phyloP scores from a whole-genome alignment of 495 filamentous ascomycete species.

The Talaromyces thailandensis region DNA sequence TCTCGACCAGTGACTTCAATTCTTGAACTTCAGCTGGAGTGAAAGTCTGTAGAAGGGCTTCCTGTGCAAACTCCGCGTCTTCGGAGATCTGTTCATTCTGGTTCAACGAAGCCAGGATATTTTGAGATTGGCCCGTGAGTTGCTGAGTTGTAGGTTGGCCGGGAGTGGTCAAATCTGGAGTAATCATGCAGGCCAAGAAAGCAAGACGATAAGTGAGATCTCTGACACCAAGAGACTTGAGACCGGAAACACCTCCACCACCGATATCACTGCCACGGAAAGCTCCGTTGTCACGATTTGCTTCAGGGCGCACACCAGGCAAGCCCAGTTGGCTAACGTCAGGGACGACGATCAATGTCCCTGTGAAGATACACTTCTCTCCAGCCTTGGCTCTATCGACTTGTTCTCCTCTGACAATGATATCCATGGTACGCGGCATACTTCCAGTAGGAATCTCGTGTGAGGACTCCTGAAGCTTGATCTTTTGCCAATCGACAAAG shows the following conservation, averaged over 20 bases:
- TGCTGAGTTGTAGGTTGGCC: conserved; percentile 58
- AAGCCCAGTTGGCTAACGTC: conserved; percentile 94
- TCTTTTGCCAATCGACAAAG: conserved; percentile 98
- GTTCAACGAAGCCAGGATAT: conserved; percentile 75
- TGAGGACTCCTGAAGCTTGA: conserved; percentile 93
- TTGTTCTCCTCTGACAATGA: conserved; percentile 96
- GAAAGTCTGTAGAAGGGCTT: conserved; percentile 75
- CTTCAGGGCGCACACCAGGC: conserved; percentile 75
- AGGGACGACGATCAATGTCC: conserved; percentile 90
- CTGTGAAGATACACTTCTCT: conserved; percentile 96
- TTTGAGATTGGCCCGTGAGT: conserved; percentile 60
- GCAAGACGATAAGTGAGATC: conserved; percentile 96
- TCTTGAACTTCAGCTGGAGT: conserved; percentile 82
- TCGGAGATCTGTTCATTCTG: conserved; percentile 58
- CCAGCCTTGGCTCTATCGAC: conserved; percentile 95
- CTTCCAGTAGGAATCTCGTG: conserved; percentile 97
- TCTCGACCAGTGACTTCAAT: conserved; percentile 85
- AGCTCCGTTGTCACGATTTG: conserved; percentile 73
- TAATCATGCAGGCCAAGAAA: conserved; percentile 96
- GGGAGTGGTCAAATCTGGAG: conserved; percentile 74
- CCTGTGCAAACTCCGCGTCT: conserved; percentile 76
- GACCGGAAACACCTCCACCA: conserved; percentile 73
- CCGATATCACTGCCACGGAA: conserved; percentile 71
- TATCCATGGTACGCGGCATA: conserved; percentile 97
- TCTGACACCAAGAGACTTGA: conserved; percentile 88